Evolutionary conservation across 116 monocot genomes (phyloP), one percentile per base, ranked within the genome.

Genomic region (Posidonia oceanica): DNA sequence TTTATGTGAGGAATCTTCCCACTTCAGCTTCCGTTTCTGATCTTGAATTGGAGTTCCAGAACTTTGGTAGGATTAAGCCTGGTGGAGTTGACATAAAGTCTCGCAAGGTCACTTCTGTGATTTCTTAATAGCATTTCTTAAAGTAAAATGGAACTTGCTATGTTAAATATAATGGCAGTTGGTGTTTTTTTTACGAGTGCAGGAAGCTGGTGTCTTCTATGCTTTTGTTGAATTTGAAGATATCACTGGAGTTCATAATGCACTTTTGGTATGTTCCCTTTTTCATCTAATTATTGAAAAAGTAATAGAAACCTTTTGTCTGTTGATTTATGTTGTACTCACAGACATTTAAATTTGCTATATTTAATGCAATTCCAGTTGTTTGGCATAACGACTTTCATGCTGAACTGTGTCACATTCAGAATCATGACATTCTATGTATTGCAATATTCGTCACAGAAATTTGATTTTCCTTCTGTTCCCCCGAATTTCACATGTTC

Each of bases 191-290:
- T 38, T 64, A 29, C 13, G 20, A 15, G 15, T 67, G 12, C 71
- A 97, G 97, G 97, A 97, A 44, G 70, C 81, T 48, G 92, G 87
- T 65, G 76, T 76, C 23, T 88, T 70, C 69, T 97, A 88, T 89
- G 97, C 87, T 7, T 97, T 97, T 72, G 79, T 97, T 18, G 92
- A 97, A 73, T 97, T 83, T 73, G 97, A 91, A 76, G 97, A 97
- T 75, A 64, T 75, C 37, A 15, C 22, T 64, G 83, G 85, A 29
- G 89, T 87, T 66, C 85, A 87, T 48, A 97, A 86, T 87, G 91
- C 92, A 21, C 62, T 97, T 4, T 80, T 83, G 85, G 97, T 92
- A 21, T 73, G 66, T 2, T 39, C 29, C 13, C 38, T 15, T 39
- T 15, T 39, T 14, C 14, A 8, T 39, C 29, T 29, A 29, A 0